Base-by-base conservation (phyloP, 208 protist species). In the Acanthamoeba polyphaga region DNA sequence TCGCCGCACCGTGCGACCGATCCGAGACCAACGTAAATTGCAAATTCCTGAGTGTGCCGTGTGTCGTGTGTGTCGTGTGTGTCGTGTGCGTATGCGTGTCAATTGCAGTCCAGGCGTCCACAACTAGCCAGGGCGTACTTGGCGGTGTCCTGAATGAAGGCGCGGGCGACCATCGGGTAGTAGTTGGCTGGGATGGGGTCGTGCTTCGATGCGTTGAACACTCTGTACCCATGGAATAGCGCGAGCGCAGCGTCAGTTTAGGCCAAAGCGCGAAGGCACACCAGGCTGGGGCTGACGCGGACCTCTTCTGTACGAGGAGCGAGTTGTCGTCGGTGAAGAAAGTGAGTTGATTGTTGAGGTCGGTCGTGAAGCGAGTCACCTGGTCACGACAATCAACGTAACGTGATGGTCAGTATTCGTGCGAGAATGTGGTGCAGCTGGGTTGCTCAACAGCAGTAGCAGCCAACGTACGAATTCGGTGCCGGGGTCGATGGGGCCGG, bases 251-350 rank as follows among this genome's bases (percentile, higher is more conserved):
- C n/a, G n/a, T n/a, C n/a, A n/a, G n/a, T n/a, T n/a, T n/a, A n/a
- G n/a, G n/a, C n/a, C n/a, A n/a, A n/a, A n/a, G n/a, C n/a, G n/a
- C n/a, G n/a, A n/a, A n/a, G n/a, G n/a, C n/a, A n/a, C n/a, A n/a
- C n/a, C n/a, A n/a, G n/a, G n/a, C 58, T 32, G 43, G 43, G 43
- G 43, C 43, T 46, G 43, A 4, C 3, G 1, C 43, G 4, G 3
- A 72, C 66, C 74, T 43, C 74, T 84, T 84, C 32, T 93, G 88
- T 0, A 87, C 32, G n/a, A 62, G 27, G 43, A 62, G 51, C 51
- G 49, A 22, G 78, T 87, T 87, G 51, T 87, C 78, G 51, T 87
- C 78, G 12, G 78, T 87, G 78, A 38, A 87, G 88, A 15, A 55
- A 2, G 38, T 70, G 24, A 51, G 4, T 38, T 55, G 32, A 6